Evolutionary conservation across 441 rosid genomes (phyloP).

Genomic region (Cnidoscolus chayamansa): DNA sequence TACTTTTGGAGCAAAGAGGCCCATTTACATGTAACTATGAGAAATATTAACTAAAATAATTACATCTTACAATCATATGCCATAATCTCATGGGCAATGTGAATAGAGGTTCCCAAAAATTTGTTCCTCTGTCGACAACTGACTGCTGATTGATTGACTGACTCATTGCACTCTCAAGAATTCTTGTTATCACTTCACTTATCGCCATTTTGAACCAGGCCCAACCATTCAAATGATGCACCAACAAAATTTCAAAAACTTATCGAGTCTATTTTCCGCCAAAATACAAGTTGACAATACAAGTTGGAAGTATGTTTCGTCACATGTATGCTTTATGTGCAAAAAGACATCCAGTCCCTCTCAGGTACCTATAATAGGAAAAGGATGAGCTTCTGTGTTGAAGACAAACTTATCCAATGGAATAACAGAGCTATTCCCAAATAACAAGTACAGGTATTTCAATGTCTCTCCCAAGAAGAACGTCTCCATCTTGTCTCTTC

Average conservation of each 20-base stretch:
- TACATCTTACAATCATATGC: slow-evolving; percentile 29
- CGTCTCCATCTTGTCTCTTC: slow-evolving; percentile 94
- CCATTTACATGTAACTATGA: slow-evolving; percentile 22
- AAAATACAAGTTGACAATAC: slow-evolving; percentile 13
- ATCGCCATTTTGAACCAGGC: slow-evolving; percentile 18
- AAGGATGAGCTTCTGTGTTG: slow-evolving; percentile 93
- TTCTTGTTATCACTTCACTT: slow-evolving; percentile 17
- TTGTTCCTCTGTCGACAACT: slow-evolving; percentile 15
- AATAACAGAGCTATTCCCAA: slow-evolving; percentile 64
- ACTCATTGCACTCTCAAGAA: background rate
- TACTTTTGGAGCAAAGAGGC: slow-evolving; percentile 24
- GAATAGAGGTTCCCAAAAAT: slow-evolving; percentile 15
- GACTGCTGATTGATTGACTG: slow-evolving; percentile 20
- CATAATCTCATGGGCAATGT: slow-evolving; percentile 20
- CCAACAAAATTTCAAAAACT: slow-evolving; percentile 15
- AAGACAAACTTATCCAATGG: slow-evolving; percentile 83
- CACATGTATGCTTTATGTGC: slow-evolving; percentile 14
- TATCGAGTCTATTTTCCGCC: slow-evolving; percentile 10
- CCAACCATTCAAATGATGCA: slow-evolving; percentile 11
- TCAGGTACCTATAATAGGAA: slow-evolving; percentile 53
- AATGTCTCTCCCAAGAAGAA: slow-evolving; percentile 89
- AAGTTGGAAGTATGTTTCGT: slow-evolving; percentile 19
- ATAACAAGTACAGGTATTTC: slow-evolving; percentile 84
- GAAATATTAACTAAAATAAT: slow-evolving; percentile 22
- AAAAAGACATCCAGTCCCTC: slow-evolving; percentile 11